These are phyloP conservation scores for Paraphoma chrysanthemicola DNA, from an alignment of 2,329 filamentous ascomycete genomes.

Conservation along the genomic window DNA sequence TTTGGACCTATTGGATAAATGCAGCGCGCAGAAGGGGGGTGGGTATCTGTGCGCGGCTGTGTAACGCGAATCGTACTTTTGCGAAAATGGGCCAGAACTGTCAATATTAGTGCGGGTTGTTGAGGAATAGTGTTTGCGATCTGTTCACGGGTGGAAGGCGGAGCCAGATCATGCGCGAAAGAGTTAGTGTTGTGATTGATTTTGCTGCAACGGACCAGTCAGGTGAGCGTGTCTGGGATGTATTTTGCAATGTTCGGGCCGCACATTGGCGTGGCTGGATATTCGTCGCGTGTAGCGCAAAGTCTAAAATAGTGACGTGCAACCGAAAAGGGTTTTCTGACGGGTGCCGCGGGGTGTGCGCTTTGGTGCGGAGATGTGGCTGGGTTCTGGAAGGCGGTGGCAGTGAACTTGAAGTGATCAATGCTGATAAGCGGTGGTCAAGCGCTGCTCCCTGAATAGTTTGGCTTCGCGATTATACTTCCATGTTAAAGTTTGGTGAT, in stretches of 20 bases:
- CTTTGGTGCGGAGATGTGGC: background rate
- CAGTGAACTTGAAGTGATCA: too few relatives aligned
- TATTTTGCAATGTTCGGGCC: background rate
- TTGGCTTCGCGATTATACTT: background rate
- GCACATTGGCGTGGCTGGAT: background rate
- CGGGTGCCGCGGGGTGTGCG: background rate
- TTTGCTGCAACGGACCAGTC: background rate
- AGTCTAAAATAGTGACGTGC: background rate
- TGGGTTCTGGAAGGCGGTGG: background rate
- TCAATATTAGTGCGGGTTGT: too few relatives aligned
- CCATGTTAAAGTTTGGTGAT: background rate
- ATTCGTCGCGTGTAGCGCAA: background rate
- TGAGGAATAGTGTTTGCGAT: too few relatives aligned
- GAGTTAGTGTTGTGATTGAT: background rate
- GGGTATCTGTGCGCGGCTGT: too few relatives aligned
- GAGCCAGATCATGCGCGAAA: background rate
- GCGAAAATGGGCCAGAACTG: too few relatives aligned
- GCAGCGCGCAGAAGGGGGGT: too few relatives aligned
- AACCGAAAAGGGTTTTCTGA: background rate
- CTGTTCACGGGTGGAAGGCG: background rate
- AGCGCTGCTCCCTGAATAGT: too few relatives aligned
- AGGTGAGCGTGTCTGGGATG: background rate
- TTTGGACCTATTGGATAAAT: too few relatives aligned
- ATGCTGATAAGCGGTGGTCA: too few relatives aligned
- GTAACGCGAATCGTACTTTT: too few relatives aligned